Evolutionary conservation across 306 rosid genomes (phyloP).

Genomic region (Vicia sativa): DNA sequence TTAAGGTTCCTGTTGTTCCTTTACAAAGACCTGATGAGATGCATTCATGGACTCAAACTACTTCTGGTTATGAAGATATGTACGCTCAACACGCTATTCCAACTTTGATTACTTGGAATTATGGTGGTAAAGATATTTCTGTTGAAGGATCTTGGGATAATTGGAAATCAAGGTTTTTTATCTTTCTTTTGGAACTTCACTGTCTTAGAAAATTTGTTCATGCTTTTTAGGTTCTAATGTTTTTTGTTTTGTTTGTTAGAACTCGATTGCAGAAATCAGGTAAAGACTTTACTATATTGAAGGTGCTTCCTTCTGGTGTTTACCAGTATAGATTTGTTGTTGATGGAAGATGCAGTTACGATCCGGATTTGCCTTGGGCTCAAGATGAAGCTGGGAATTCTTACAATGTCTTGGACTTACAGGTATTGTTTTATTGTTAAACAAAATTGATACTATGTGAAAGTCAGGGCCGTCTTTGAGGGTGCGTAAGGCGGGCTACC

Average conservation of each 20-base stretch:
- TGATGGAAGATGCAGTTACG: constrained; percentile 79
- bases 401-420: constrained; percentile 81
- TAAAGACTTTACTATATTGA: constrained; percentile 86
- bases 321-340: constrained; percentile 91
- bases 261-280: constrained; percentile 83
- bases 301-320: constrained; percentile 93
- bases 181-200: background rate
- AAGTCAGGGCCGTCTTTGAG: background rate
- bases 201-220: constrained; percentile 18
- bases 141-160: constrained; percentile 97
- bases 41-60: constrained; percentile 72
- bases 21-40: constrained; percentile 87
- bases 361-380: constrained; percentile 78
- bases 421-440: constrained; percentile 51
- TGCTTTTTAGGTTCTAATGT: constrained; percentile 30
- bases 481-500: too few species aligned
- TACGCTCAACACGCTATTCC: constrained; percentile 77
- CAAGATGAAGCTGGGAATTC: constrained; percentile 80
- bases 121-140: constrained; percentile 77
- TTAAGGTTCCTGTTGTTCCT: constrained; percentile 76
- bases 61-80: constrained; percentile 60
- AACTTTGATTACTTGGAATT: constrained; percentile 87
- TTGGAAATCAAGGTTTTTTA: constrained; percentile 79
- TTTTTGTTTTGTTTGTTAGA: constrained; percentile 53
- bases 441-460: constrained; percentile 1